Evolutionary conservation across 495 filamentous ascomycete species (phyloP).

Genomic region (Penicillium diatomitis): DNA sequence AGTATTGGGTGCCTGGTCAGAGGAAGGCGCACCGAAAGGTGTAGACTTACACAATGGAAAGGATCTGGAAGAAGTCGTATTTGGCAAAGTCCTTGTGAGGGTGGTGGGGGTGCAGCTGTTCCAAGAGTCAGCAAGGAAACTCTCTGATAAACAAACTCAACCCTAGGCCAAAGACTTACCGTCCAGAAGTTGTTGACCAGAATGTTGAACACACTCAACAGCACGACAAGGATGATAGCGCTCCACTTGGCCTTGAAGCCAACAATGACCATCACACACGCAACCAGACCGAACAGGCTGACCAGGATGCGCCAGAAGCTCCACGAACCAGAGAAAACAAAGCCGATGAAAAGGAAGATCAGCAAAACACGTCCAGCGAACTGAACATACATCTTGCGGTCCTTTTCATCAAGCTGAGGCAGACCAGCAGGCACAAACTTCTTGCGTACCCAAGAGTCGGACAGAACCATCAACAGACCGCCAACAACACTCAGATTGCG

Average conservation of each 20-base stretch:
- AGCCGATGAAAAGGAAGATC: constrained; percentile 94
- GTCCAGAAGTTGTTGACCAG: constrained; percentile 99
- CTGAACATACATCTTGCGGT: constrained; percentile 99
- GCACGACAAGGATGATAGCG: constrained; percentile 84
- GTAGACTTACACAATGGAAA: constrained; percentile 82
- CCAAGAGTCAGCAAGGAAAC: constrained; percentile 10
- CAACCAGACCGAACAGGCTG: constrained; percentile 71
- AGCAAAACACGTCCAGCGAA: constrained; percentile 91
- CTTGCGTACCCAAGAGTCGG: constrained; percentile 96
- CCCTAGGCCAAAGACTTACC: constrained; percentile 37
- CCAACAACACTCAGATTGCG: constrained; percentile 96
- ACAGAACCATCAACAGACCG: constrained; percentile 93
- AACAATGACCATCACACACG: constrained; percentile 97
- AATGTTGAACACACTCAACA: constrained; percentile 92
- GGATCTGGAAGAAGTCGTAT: constrained; percentile 99
- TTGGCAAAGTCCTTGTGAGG: constrained; percentile 99
- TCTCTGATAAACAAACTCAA: too few species aligned
- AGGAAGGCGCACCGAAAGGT: background rate
- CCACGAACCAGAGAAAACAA: constrained; percentile 93
- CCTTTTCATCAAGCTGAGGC: constrained; percentile 93
- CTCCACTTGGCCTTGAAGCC: constrained; percentile 99
- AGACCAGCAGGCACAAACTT: constrained; percentile 92
- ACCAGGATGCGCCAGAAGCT: constrained; percentile 75
- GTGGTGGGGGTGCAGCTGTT: constrained; percentile 90
- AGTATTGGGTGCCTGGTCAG: background rate